phyloP scores from a whole-genome alignment of 345 rosid genomes.

The Excoecaria cochinchinensis region DNA sequence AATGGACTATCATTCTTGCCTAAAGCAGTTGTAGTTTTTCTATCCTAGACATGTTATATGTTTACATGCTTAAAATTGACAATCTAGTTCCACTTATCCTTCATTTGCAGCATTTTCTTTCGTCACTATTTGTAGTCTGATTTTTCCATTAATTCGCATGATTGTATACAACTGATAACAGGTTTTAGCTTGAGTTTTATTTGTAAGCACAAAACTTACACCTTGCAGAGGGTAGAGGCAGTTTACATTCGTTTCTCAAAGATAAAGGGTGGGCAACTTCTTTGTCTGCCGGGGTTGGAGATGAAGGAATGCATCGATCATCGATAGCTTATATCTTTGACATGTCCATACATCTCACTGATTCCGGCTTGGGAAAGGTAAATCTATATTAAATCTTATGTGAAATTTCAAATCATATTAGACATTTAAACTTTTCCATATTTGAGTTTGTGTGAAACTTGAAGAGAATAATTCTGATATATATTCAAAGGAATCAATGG shows the following conservation, averaged over 20 bases:
- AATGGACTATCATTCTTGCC: too few relatives aligned
- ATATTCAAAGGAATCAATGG: too few relatives aligned
- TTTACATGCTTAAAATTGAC: not conserved
- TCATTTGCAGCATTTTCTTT: not conserved
- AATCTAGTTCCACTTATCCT: not conserved
- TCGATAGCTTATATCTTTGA: slow-evolving; percentile 80
- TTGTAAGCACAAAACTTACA: slow-evolving; percentile 18
- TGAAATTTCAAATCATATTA: not conserved
- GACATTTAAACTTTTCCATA: not conserved
- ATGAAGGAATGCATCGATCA: slow-evolving; percentile 84
- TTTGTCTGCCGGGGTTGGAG: slow-evolving; percentile 90
- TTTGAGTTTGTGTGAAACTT: not conserved
- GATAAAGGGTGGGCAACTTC: slow-evolving; percentile 79
- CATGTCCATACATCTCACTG: slow-evolving; percentile 86
- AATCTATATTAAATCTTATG: not conserved
- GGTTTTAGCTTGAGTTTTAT: slow-evolving; percentile 15
- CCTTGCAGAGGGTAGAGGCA: slow-evolving; percentile 94
- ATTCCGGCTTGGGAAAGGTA: slow-evolving; percentile 92
- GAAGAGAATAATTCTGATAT: too few relatives aligned
- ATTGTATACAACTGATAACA: not conserved
- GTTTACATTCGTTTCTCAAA: slow-evolving; percentile 80
- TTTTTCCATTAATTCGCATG: not conserved
- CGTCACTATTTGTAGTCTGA: not conserved
- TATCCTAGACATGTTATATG: not conserved
- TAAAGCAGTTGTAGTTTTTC: not conserved